These are phyloP conservation scores for Daldinia grandis DNA, from an alignment of 495 filamentous ascomycete genomes.

Conservation along the genomic window DNA sequence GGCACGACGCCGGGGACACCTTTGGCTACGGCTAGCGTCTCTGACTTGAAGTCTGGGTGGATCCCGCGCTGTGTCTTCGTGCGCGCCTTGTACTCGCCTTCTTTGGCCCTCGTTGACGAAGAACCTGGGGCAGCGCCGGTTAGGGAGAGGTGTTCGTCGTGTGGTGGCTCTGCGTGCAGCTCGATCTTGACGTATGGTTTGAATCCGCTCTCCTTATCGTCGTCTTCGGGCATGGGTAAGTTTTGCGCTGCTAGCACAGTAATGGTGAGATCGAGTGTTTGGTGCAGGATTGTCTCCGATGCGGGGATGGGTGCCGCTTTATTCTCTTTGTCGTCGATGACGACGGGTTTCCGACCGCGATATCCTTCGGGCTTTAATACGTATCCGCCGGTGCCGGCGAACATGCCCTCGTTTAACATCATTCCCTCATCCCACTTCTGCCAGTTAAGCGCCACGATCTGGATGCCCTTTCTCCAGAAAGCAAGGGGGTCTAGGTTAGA, in stretches of 20 bases:
- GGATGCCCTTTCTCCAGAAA: conserved; percentile 90
- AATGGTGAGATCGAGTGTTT: conserved; percentile 62
- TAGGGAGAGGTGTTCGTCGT: conserved; percentile 48
- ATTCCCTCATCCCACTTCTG: conserved; percentile 88
- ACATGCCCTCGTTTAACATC: conserved; percentile 97
- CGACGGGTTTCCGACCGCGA: conserved; percentile 39
- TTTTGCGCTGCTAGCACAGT: conserved; percentile 65
- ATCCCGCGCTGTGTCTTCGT: conserved; percentile 68
- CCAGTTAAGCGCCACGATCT: conserved; percentile 95
- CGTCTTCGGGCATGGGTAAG: conserved; percentile 61
- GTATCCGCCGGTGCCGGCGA: conserved; percentile 80
- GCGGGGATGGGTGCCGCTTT: conserved; percentile 29
- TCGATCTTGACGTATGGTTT: conserved; percentile 83
- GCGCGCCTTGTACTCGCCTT: conserved; percentile 73
- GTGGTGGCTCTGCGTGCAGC: conserved; percentile 77
- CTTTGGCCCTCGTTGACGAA: conserved; percentile 50
- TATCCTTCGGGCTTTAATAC: conserved; percentile 78
- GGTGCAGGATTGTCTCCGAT: conserved; percentile 49
- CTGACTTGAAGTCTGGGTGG: conserved; percentile 74
- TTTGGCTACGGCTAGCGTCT: conserved; percentile 67
- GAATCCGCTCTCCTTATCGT: conserved; percentile 67
- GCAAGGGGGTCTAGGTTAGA: conserved; percentile 84
- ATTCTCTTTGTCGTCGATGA: conserved; percentile 3
- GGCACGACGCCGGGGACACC: conserved; percentile 72
- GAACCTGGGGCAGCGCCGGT: conserved; percentile 25